These are phyloP conservation scores for Calocybe cyanea DNA, from an alignment of 768 basidiomycete species.

Conservation along the genomic window DNA sequence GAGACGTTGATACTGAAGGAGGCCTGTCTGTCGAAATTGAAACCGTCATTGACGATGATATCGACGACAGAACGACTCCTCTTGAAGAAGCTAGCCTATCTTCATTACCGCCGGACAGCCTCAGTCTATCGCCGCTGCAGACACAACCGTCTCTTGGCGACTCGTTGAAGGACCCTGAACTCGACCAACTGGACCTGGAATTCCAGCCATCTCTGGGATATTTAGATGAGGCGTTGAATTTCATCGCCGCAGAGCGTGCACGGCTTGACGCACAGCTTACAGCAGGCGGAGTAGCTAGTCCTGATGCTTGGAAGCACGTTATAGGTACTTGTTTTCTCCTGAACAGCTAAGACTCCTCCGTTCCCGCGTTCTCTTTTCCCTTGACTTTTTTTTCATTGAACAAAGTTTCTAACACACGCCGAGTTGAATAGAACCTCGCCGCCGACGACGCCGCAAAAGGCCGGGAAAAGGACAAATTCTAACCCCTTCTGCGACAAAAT, in stretches of 20 bases:
- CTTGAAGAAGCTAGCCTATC: not conserved
- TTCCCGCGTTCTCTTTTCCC: too few species aligned
- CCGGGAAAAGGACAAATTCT: not conserved
- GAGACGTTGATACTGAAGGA: conserved; percentile 30
- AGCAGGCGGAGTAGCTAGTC: conserved; percentile 21
- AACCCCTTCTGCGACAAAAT: not conserved
- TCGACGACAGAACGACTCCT: not conserved
- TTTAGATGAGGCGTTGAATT: conserved; percentile 71
- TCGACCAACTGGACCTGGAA: conserved; percentile 9
- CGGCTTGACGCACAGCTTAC: conserved; percentile 43
- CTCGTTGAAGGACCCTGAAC: not conserved
- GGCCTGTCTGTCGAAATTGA: conserved; percentile 36
- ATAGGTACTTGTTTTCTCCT: conserved; percentile 22
- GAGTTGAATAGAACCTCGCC: conserved; percentile 27
- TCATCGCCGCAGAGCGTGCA: conserved; percentile 68
- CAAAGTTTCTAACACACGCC: conserved; percentile 10
- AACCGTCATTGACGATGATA: conserved; percentile 17
- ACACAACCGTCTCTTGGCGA: conserved; percentile 13
- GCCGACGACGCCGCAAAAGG: conserved; percentile 32
- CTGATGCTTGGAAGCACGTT: conserved; percentile 33
- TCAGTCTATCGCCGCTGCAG: conserved; percentile 6
- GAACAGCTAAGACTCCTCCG: not conserved
- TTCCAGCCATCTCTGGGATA: conserved; percentile 60
- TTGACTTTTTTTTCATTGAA: too few species aligned
- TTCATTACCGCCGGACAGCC: conserved; percentile 3